These are phyloP conservation scores for Metschnikowia baotianmanensis DNA, from an alignment of 805 yeast genomes.

Conservation along the genomic window DNA sequence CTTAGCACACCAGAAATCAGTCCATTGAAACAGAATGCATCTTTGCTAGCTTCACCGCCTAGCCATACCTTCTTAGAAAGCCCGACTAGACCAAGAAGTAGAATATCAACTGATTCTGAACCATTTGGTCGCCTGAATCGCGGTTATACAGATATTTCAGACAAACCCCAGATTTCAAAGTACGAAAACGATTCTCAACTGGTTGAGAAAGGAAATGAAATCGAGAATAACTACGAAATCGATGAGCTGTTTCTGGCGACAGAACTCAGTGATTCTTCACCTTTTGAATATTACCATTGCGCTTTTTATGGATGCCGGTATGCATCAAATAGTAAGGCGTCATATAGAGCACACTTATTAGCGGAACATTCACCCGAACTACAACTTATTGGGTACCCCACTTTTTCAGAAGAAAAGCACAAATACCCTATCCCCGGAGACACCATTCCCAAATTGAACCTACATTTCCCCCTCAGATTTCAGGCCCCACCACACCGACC, in stretches of 20 bases:
- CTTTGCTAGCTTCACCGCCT: conserved; percentile 1
- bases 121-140: no score
- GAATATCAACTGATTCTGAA: no score
- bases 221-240: not conserved
- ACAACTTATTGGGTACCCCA: conserved; percentile 19
- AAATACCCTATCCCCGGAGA: conserved; percentile 10
- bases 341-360: conserved; percentile 15
- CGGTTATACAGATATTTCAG: no score
- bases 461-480: conserved; percentile 17
- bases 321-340: conserved; percentile 8
- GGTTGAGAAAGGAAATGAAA: not conserved
- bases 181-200: no score
- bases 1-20: conserved; percentile 5
- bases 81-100: not conserved
- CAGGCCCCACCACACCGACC: conserved; percentile 11
- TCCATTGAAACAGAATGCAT: conserved; percentile 5
- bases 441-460: conserved; percentile 13
- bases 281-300: conserved; percentile 10
- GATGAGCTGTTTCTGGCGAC: conserved; percentile 12
- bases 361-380: conserved; percentile 12
- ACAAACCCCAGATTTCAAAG: no score
- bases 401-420: not conserved
- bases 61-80: not conserved
- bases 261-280: conserved; percentile 4
- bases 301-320: conserved; percentile 15